These are phyloP conservation scores for Pseudoperonospora humuli DNA, from an alignment of 352 stramenopile species.

Conservation along the genomic window DNA sequence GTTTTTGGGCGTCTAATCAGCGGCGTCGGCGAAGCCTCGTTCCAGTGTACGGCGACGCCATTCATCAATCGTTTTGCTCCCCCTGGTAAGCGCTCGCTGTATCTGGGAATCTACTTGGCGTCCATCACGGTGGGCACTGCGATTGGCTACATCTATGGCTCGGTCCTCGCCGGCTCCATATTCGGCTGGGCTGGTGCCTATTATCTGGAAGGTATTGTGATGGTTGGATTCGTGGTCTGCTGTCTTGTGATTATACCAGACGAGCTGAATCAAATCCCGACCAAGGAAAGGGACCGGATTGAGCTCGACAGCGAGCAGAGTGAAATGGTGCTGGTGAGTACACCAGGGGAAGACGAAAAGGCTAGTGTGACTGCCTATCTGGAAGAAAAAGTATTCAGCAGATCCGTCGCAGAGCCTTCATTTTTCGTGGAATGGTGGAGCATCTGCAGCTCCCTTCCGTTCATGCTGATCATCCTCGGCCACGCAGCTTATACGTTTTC, in stretches of 20 bases:
- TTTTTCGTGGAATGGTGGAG: slow-evolving; percentile 54
- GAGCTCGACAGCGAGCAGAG: slow-evolving; percentile 18
- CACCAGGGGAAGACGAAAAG: slow-evolving; percentile 17
- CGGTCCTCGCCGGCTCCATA: slow-evolving; percentile 43
- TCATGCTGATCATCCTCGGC: slow-evolving; percentile 74
- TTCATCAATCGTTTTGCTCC: slow-evolving; percentile 90
- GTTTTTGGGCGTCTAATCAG: slow-evolving; percentile 82
- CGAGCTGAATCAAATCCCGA: slow-evolving; percentile 47
- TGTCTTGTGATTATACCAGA: slow-evolving; percentile 53
- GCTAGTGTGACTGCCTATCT: slow-evolving; percentile 22
- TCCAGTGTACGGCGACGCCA: slow-evolving; percentile 88
- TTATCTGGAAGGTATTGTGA: slow-evolving; percentile 79
- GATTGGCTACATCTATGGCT: slow-evolving; percentile 87
- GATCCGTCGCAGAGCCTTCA: slow-evolving; percentile 14
- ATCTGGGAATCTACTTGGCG: slow-evolving; percentile 89
- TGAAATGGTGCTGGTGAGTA: slow-evolving; percentile 9
- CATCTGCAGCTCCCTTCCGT: slow-evolving; percentile 64
- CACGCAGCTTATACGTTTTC: slow-evolving; percentile 86
- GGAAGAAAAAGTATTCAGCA: slow-evolving; percentile 16
- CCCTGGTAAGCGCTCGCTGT: slow-evolving; percentile 63
- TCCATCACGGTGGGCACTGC: slow-evolving; percentile 89
- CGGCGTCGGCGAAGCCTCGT: slow-evolving; percentile 88
- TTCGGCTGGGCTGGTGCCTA: slow-evolving; percentile 81
- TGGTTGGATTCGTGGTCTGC: slow-evolving; percentile 65
- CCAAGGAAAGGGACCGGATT: slow-evolving; percentile 17